These are phyloP conservation scores for Cicer yamashitae DNA, from an alignment of 306 rosid species.

Conservation along the genomic window DNA sequence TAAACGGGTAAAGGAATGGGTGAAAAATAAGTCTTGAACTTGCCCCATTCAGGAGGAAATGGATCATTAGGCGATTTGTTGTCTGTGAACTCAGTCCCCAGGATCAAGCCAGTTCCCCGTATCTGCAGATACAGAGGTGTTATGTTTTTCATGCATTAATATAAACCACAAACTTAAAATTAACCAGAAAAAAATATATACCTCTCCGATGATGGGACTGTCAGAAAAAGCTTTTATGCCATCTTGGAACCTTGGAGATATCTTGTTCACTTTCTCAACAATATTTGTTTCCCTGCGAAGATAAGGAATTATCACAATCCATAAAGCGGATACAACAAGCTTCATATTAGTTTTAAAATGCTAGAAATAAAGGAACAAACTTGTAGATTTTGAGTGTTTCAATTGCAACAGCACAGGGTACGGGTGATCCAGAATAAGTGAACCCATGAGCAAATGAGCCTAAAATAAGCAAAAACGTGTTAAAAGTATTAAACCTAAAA, in stretches of 20 bases:
- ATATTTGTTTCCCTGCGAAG: slow-evolving; percentile 82
- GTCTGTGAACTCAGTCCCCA: slow-evolving; percentile 79
- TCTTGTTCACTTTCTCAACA: slow-evolving; percentile 57
- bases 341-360: slow-evolving; percentile 12
- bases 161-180: slow-evolving; percentile 30
- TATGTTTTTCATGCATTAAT: slow-evolving; percentile 13
- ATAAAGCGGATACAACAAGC: slow-evolving; percentile 10
- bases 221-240: slow-evolving; percentile 76
- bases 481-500: slow-evolving; percentile 32
- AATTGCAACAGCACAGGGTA: slow-evolving; percentile 87
- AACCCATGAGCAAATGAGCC: slow-evolving; percentile 85
- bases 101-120: slow-evolving; percentile 85
- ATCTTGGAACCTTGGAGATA: slow-evolving; percentile 83
- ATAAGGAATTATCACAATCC: slow-evolving; percentile 36
- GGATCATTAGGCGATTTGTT: slow-evolving; percentile 88
- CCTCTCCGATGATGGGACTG: slow-evolving; percentile 96
- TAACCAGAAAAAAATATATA: slow-evolving; percentile 42
- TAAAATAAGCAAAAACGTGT: slow-evolving; percentile 40
- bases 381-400: slow-evolving; percentile 91
- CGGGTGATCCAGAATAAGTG: slow-evolving; percentile 95
- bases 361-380: slow-evolving; percentile 54
- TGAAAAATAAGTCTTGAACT: slow-evolving; percentile 47
- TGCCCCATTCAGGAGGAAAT: slow-evolving; percentile 96
- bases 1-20: neutral
- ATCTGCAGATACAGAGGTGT: slow-evolving; percentile 61